Conservation (phyloP, 2,329 filamentous ascomycete species). For the Hypoxylon sp. region DNA sequence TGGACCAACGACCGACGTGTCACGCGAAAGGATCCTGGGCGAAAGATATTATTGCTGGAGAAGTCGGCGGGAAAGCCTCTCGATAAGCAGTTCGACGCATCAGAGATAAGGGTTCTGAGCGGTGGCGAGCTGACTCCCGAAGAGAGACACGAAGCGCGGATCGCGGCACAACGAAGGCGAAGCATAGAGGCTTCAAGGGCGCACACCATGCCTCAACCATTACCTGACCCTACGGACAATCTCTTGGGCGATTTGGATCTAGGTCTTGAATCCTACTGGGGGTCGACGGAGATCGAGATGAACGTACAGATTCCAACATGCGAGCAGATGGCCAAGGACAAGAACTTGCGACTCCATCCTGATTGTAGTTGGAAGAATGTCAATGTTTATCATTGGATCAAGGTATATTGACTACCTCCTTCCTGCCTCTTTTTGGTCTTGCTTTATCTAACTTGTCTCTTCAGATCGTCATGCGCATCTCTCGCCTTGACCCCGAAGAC, state of each 20-base stretch:
- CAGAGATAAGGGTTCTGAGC: conserved; percentile 79
- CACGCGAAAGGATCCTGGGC: conserved; percentile 83
- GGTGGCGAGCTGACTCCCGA: conserved; percentile 78
- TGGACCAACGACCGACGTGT: conserved; percentile 88
- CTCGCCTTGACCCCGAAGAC: conserved; percentile 82
- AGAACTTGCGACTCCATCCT: conserved; percentile 76
- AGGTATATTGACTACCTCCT: conserved; percentile 63
- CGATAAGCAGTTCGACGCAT: conserved; percentile 77
- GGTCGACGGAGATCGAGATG: conserved; percentile 93
- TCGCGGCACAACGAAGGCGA: conserved; percentile 61
- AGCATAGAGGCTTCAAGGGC: conserved; percentile 64
- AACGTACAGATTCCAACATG: conserved; percentile 93
- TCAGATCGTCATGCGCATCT: conserved; percentile 92
- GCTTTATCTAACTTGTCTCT: conserved; percentile 6
- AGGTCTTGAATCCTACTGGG: conserved; percentile 77
- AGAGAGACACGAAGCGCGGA: conserved; percentile 61
- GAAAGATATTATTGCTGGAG: conserved; percentile 88
- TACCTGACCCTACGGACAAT: conserved; percentile 72
- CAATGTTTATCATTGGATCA: conserved; percentile 96
- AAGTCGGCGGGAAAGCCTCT: conserved; percentile 85
- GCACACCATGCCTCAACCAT: conserved; percentile 54
- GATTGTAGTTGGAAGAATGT: conserved; percentile 95
- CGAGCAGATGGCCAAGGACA: conserved; percentile 82
- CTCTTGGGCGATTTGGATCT: conserved; percentile 83
- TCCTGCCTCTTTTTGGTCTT: background rate